Conservation (phyloP, 1,284 basidiomycete genomes). For the Naganishia albida region DNA sequence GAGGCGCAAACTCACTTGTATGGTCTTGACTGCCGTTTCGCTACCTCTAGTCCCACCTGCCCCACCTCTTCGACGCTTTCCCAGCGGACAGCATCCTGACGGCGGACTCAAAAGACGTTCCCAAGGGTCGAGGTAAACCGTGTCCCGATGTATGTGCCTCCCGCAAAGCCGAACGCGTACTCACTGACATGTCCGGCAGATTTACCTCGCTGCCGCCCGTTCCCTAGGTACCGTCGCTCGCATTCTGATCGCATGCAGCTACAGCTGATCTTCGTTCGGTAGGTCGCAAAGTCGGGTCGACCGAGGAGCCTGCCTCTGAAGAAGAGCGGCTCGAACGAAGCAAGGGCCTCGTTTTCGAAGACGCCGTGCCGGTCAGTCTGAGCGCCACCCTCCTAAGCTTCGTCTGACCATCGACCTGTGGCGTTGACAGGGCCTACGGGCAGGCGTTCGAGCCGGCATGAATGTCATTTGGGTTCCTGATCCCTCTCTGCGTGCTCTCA, state of each 20-base stretch:
- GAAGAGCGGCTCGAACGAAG: constrained; percentile 44
- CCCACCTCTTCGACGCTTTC: constrained; percentile 52
- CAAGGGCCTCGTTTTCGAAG: constrained; percentile 53
- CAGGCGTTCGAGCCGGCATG: constrained; percentile 54
- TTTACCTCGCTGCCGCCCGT: constrained; percentile 53
- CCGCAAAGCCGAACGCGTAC: neutral
- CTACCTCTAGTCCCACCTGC: constrained; percentile 46
- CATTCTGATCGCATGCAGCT: neutral
- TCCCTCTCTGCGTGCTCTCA: constrained; percentile 45
- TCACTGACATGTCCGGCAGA: constrained; percentile 29
- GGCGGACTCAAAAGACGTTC: constrained; percentile 48
- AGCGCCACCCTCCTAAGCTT: neutral
- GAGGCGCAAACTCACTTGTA: neutral
- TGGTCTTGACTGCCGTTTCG: neutral
- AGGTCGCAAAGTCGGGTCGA: constrained; percentile 50
- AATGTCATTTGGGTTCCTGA: constrained; percentile 55
- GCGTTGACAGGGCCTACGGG: constrained; percentile 43
- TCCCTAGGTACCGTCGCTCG: constrained; percentile 40
- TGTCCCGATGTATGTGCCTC: constrained; percentile 41
- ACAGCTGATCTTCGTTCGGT: constrained; percentile 2
- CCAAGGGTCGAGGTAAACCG: constrained; percentile 52
- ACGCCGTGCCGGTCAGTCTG: constrained; percentile 44
- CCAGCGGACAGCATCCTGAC: constrained; percentile 48
- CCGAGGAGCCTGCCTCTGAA: constrained; percentile 39
- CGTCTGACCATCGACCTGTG: neutral